A percentile compares a stretch with the other conserved stretches of the same genome.
These are phyloP conservation scores for Coniochaeta hoffmannii DNA, from an alignment of 2,329 filamentous ascomycete genomes.

Conservation along the genomic window DNA sequence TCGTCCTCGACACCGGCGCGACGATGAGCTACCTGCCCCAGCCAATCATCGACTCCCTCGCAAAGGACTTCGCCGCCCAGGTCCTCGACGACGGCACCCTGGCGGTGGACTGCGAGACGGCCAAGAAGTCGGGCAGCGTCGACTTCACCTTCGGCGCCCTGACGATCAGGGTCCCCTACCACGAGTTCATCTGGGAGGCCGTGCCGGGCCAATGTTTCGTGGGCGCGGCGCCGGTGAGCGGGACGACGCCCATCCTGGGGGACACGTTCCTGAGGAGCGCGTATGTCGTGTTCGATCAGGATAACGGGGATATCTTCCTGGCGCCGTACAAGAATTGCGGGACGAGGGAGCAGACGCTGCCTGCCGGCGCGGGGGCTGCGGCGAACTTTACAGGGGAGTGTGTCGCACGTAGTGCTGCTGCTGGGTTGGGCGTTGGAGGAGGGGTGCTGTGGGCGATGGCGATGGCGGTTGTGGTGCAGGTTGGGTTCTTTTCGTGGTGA, in stretches of 20 bases:
- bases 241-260: constrained; percentile 19
- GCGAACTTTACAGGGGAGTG: constrained; percentile 2
- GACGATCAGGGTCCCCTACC: constrained; percentile 32
- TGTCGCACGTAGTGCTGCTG: not conserved
- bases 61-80: constrained; percentile 33
- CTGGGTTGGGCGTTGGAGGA: not conserved
- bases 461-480: not conserved
- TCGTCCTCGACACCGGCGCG: constrained; percentile 43
- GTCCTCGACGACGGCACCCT: constrained; percentile 33
- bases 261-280: constrained; percentile 23
- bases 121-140: constrained; percentile 29
- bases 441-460: not conserved
- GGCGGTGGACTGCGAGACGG: constrained; percentile 33
- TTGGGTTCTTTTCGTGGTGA: not conserved
- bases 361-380: not conserved
- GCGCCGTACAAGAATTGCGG: constrained; percentile 24
- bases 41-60: constrained; percentile 31
- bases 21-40: constrained; percentile 40
- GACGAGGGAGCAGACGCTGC: constrained; percentile 11
- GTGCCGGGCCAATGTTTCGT: constrained; percentile 30
- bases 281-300: constrained; percentile 25
- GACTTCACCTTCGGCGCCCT: constrained; percentile 40
- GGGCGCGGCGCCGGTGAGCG: constrained; percentile 18
- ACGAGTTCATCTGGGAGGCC: constrained; percentile 42
- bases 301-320: constrained; percentile 20